These are phyloP conservation scores for Apiospora aurea DNA, from an alignment of 2,329 filamentous ascomycete species.

Conservation along the genomic window DNA sequence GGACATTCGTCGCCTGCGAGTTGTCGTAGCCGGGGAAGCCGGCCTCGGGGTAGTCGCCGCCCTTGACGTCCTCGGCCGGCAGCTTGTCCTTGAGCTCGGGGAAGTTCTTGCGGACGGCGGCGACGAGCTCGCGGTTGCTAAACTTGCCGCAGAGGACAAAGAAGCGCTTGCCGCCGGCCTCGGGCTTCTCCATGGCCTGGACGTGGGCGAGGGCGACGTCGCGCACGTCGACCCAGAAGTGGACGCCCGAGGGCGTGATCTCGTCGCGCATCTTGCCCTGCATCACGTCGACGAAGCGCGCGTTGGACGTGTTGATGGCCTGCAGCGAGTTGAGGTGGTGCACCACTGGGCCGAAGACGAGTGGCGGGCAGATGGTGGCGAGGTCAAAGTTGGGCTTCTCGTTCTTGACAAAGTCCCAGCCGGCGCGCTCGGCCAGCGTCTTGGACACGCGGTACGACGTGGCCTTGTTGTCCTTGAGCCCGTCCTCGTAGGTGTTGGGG, in stretches of 20 bases:
- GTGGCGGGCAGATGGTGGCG: conserved; percentile 61
- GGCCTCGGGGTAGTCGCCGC: conserved; percentile 50
- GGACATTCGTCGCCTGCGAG: conserved; percentile 60
- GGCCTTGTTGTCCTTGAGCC: conserved; percentile 45
- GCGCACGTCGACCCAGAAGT: conserved; percentile 63
- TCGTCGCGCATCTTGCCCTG: conserved; percentile 55
- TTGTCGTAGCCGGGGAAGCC: conserved; percentile 64
- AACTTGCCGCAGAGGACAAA: conserved; percentile 57
- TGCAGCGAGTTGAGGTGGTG: conserved; percentile 54
- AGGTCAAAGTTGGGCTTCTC: conserved; percentile 56
- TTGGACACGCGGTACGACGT: conserved; percentile 63
- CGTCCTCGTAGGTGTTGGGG: conserved; percentile 55
- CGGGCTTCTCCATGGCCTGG: conserved; percentile 55
- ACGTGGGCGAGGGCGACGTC: conserved; percentile 63
- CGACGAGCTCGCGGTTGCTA: conserved; percentile 53
- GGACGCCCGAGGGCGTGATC: conserved; percentile 51
- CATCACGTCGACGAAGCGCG: conserved; percentile 58
- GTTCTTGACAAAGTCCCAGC: conserved; percentile 58
- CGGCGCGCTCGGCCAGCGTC: conserved; percentile 59
- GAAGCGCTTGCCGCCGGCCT: conserved; percentile 58
- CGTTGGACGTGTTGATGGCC: conserved; percentile 61
- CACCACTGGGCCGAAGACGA: conserved; percentile 61
- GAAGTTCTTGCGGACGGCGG: conserved; percentile 54
- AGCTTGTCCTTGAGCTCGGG: conserved; percentile 57
- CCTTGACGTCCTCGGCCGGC: conserved; percentile 52